Base-by-base conservation (phyloP, 1,284 basidiomycete species). In the Pseudozyma sp. region DNA sequence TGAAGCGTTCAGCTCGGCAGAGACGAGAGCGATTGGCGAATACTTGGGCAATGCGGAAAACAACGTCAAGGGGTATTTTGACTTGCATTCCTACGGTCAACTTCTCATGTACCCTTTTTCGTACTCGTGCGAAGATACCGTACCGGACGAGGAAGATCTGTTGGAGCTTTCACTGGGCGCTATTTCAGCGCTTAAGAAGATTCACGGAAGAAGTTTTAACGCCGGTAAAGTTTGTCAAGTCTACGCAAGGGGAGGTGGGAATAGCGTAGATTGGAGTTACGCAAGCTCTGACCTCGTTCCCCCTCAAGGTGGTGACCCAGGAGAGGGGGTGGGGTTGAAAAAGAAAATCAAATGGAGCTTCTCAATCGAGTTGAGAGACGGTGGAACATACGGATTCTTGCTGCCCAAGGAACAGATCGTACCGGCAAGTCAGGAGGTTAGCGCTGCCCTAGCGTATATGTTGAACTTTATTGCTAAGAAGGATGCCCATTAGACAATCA, bases 61-160 rank as follows among this genome's bases (percentile, higher is more conserved):
- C 52, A 74, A 88, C 10, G 89, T 88, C n/a, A 75, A 82, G n/a
- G 86, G 87, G 1, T 94, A 92, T 79, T 69, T 95, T 21, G 93
- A 94, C 84, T 82, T 95, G 62, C 88, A 94, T 75, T 91, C 89
- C 76, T 95, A 94, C 81, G 93, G 93, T 0, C 93, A 95, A 84
- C 36, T 76, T 31, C 88, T 88, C 81, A 88, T 88, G 86, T 88
- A 87, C 81, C 93, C 93, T 0, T 94, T 88, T 79, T 91, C 92
- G 1, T 91, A 90, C 80, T 90, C 90, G 3, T 94, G 93, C 86
- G 88, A 88, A 45, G 87, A 86, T 49, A 83, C 88, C 36, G 89
- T 93, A 0, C 89, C 90, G 51, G 92, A 94, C 77, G 92, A 91
- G 0, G 93, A 95, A 84, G 91, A 94, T 82, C 89, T 92, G 76